Evolutionary conservation across 2,329 filamentous ascomycete species (phyloP), one percentile per base, ranked within the genome.

Genomic region (Aureobasidium sp.): DNA sequence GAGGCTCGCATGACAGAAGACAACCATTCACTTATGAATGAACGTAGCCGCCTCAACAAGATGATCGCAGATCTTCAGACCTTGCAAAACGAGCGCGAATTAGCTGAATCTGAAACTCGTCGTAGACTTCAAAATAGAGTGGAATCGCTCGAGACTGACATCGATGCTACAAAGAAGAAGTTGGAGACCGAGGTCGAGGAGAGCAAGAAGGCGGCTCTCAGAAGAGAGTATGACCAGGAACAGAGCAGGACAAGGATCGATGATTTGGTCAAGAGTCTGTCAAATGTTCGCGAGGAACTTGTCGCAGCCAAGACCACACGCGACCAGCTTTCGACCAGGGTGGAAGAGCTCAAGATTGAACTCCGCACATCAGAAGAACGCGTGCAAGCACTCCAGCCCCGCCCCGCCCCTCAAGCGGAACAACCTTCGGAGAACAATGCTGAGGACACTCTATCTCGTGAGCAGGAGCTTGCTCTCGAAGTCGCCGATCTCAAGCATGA

Each of bases 201-300:
- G 66, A 84, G 82, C 67, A 95, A 92, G 79, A 93, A 95, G 73
- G 78, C 89, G 37, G 82, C 89, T 64, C 79, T 94, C 56, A 86
- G 93, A 62, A 91, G 95, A 69, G 93, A 97, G 70, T 97, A 90
- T 65, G 94, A 99, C 64, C 84, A 88, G 45, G 88, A 91, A 67
- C 91, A 97, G 72, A 87, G 84, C 56, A 91, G 96, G 73, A 94
- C 91, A 74, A 86, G 92, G 57, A 94, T 97, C 64, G 93, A 99
- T 67, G 93, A 97, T 70, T 83, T 99, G 49, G 88, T 93, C 65
- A 81, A 87, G 36, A 93, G 85, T 68, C 79, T 97, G 44, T 83
- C 90, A 67, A 85, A 91, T 64, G 85, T 87, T 56, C 90, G 93
- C 48, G 92, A 97, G 73, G 91, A 97, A 68, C 83, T 96, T 57